Evolutionary conservation across 257 asterid species (phyloP), one percentile per base, ranked within the genome.

Genomic region (Osmanthus fragrans): DNA sequence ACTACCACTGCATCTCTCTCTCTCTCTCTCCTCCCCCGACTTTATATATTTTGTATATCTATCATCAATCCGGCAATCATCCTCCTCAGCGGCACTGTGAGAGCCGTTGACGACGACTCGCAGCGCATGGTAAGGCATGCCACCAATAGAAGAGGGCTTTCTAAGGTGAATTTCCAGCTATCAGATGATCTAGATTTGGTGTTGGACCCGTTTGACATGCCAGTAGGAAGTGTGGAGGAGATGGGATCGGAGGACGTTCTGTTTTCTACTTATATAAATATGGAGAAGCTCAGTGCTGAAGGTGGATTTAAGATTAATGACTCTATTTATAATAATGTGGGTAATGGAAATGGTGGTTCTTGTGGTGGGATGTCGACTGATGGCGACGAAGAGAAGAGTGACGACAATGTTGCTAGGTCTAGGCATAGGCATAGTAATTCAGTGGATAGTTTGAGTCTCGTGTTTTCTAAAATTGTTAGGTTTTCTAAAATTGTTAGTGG

Each of bases 211-310:
- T 87, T 92, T 49, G 96, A 86, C 69, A 90, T 80, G 7, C 86
- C 92, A 1, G 86, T 81, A 0, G 91, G 91, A 3, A 88, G 88
- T 74, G 90, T 93, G 73, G 98, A 93, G 63, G 99, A 93, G 87
- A 88, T 89, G 75, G 96, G 96, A 85, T 94, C 98, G 70, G 99
- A 93, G 85, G 99, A 95, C 27, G 97, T 93, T 87, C 86, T 95
- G 67, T 91, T 95, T 80, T 86, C 96, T 8, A 90, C 98, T 49
- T 95, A 90, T 82, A 95, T 95, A 97, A 96, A 95, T 74, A 91
- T 95, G 2, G 98, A 95, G 80, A 95, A 30, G 32, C 32, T 30
- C 2, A 30, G 32, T 30, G 32, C 32, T 30, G 32, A 30, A 30
- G 2, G 32, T 30, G 32, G 32, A 30, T 30, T 2, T 30, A 30